phyloP scores from a whole-genome alignment of 768 basidiomycete species.

The Hysterangium stoloniferum region DNA sequence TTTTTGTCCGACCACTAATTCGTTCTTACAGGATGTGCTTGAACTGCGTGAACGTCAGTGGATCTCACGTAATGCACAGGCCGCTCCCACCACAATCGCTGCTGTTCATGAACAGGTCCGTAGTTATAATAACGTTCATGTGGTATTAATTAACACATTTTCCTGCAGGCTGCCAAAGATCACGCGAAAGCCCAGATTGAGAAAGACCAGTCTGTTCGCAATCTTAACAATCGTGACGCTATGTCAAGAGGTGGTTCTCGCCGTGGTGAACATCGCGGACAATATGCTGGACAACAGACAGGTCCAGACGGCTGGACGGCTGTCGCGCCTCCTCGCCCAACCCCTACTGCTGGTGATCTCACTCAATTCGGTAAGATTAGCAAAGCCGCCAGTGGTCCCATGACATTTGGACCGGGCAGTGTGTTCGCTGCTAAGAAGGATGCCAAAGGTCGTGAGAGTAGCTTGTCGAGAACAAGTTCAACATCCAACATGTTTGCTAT shows the following conservation, averaged over 20 bases:
- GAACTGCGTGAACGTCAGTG: conserved; percentile 83
- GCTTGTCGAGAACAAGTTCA: conserved; percentile 74
- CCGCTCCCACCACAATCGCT: conserved; percentile 82
- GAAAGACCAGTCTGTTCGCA: conserved; percentile 52
- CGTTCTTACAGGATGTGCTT: conserved; percentile 64
- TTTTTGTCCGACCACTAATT: conserved; percentile 8
- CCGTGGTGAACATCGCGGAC: conserved; percentile 66
- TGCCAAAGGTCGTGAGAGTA: conserved; percentile 42
- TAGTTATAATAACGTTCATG: conserved; percentile 13
- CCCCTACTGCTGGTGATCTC: conserved; percentile 77
- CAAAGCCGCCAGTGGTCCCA: conserved; percentile 45
- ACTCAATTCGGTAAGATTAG: conserved; percentile 85
- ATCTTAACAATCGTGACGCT: conserved; percentile 34
- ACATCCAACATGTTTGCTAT: conserved; percentile 83
- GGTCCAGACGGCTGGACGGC: conserved; percentile 84
- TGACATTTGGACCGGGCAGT: conserved; percentile 78
- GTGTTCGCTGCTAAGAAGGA: conserved; percentile 75
- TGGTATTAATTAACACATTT: conserved; percentile 1
- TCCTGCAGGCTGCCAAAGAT: conserved; percentile 68
- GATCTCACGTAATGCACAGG: conserved; percentile 60
- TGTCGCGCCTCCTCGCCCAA: conserved; percentile 43
- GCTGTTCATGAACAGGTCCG: conserved; percentile 81
- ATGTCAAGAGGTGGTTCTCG: conserved; percentile 91
- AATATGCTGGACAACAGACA: conserved; percentile 35
- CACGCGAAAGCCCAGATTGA: conserved; percentile 49